phyloP scores from a whole-genome alignment of 768 basidiomycete genomes.

The Favolaschia claudopus region DNA sequence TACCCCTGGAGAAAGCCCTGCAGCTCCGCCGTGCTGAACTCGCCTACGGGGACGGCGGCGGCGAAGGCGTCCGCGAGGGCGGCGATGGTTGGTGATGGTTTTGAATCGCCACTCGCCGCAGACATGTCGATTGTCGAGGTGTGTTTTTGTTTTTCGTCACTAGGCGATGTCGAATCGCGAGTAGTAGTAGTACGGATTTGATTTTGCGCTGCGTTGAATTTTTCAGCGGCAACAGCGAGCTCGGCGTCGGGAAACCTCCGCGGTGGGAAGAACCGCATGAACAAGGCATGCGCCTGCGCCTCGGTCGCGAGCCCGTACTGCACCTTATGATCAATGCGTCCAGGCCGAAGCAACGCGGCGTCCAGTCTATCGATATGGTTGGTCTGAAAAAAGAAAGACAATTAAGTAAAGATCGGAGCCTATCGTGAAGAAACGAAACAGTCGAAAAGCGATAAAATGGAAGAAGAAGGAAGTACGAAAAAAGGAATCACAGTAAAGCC shows the following conservation, averaged over 20 bases:
- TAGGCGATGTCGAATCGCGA: no score
- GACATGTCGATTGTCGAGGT: no score
- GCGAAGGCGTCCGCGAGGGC: slow-evolving; percentile 41
- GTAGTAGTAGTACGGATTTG: no score
- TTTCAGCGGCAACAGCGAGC: not conserved
- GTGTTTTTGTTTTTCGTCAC: no score
- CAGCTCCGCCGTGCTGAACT: slow-evolving; percentile 52
- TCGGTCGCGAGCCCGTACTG: slow-evolving; percentile 37
- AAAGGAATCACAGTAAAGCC: not conserved
- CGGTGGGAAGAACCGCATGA: slow-evolving; percentile 41
- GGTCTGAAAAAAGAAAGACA: slow-evolving; percentile 25
- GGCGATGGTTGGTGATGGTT: not conserved
- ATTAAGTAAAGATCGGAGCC: no score
- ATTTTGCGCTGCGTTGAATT: no score
- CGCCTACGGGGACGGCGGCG: slow-evolving; percentile 38
- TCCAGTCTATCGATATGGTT: slow-evolving; percentile 45
- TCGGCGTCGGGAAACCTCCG: slow-evolving; percentile 19
- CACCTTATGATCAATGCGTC: slow-evolving; percentile 44
- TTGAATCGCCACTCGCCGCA: not conserved
- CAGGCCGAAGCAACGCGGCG: slow-evolving; percentile 44
- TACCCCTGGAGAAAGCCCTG: slow-evolving; percentile 51
- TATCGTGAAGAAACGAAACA: no score
- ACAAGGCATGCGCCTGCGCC: slow-evolving; percentile 39
- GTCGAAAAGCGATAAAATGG: no score
- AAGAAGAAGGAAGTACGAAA: not conserved